Evolutionary conservation across 176 grass and related monocot genomes (phyloP), one percentile per base, ranked within the genome.

Genomic region (Oryza punctata): DNA sequence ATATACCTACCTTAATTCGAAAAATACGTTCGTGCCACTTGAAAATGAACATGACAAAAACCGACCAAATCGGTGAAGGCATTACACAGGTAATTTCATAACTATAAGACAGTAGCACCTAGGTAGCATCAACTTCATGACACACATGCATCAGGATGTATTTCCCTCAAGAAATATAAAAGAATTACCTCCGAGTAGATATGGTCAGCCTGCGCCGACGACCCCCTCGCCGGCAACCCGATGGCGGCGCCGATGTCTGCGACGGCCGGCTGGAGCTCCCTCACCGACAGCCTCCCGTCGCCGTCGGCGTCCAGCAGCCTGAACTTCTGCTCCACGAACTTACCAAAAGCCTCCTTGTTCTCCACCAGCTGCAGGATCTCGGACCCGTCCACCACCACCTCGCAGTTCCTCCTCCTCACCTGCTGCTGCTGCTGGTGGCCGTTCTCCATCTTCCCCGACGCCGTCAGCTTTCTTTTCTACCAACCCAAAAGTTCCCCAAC

Each of bases 221-320:
- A 65, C 1, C 92, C 90, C 28, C 66, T 82, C 0, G 86, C 84
- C 3, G 92, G 95, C 19, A 94, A 78, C 19, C 95, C 92, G 23
- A 97, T 85, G 79, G 86, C 92, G 0, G 75, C 86, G 37, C 95
- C 95, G n/a, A 97, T 94, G 73, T 97, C 90, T 0, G 81, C 86
- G 50, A 97, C 86, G 26, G 90, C 92, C 16, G 95, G 95, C 80
- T 92, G 81, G 43, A 97, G 85, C 87, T 97, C 92, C 87, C 75
- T 85, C 24, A 97, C 78, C 18, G 88, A 91, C 74, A 97, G 69
- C 75, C 80, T 80, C 5, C 90, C 90, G 75, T 97, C 90, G 49
- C 70, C 61, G 89, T 97, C 92, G 12, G 8, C 49, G 66, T 97
- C 94, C 11, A 97, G 90, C 67, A 91, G 75, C 73, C 52, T 75